Evolutionary conservation across 73 alveolate species (phyloP).

Genomic region (Paramecium sexaurelia): DNA sequence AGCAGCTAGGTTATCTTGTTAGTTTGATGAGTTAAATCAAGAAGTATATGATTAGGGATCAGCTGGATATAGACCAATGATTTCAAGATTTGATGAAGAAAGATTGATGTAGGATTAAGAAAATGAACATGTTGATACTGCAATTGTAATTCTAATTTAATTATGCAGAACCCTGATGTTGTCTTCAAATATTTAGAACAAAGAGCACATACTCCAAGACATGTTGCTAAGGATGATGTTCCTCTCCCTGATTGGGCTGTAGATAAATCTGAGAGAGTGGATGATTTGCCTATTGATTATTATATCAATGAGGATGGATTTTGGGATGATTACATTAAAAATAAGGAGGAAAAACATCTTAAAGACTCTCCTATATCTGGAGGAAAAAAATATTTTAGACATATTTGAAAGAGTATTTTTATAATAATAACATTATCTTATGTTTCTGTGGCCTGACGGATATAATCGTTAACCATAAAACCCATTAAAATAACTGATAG

Average conservation of each 20-base stretch:
- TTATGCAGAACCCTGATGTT: neutral
- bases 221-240: neutral
- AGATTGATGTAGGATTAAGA: constrained; percentile 30
- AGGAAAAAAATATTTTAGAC: neutral
- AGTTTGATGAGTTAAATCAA: neutral
- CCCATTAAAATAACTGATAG: neutral
- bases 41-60: neutral
- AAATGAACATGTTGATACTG: constrained; percentile 46
- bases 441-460: constrained; percentile 47
- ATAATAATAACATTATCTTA: neutral
- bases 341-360: neutral
- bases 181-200: neutral
- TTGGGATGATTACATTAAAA: constrained; percentile 44
- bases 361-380: neutral
- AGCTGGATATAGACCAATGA: neutral
- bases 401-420: neutral
- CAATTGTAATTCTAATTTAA: neutral
- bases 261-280: neutral
- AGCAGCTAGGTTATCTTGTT: neutral
- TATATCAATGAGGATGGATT: constrained; percentile 57
- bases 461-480: neutral
- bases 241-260: neutral
- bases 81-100: constrained; percentile 29
- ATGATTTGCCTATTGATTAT: constrained; percentile 45
- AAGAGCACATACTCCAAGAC: constrained; percentile 11